Conservation (phyloP, 1,284 basidiomycete species). For the Meira miltonrushii region DNA sequence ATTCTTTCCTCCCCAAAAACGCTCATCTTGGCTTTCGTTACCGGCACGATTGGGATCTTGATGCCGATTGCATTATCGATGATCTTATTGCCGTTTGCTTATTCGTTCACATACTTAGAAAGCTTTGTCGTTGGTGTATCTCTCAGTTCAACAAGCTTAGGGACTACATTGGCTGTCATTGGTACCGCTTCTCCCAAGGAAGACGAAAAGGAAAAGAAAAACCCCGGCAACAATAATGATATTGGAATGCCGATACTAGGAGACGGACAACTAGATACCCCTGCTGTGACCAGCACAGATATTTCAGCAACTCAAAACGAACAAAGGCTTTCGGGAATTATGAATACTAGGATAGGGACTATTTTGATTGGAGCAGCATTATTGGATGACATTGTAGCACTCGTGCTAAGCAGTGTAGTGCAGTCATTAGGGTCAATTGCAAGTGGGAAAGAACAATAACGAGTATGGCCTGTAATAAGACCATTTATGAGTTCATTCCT, state of each 20-base stretch:
- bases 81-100: conserved; percentile 51
- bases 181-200: conserved; percentile 6
- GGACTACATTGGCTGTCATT: conserved; percentile 60
- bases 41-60: conserved; percentile 57
- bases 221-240: neutral
- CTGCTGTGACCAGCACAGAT: too few relatives aligned
- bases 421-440: conserved; percentile 48
- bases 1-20: conserved; percentile 50
- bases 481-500: conserved; percentile 55
- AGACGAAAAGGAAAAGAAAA: neutral
- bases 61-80: conserved; percentile 57
- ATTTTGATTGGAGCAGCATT: conserved; percentile 59
- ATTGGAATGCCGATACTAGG: neutral
- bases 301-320: too few relatives aligned
- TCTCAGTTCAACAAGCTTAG: conserved; percentile 59
- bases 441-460: neutral
- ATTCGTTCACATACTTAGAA: conserved; percentile 54
- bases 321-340: conserved; percentile 33
- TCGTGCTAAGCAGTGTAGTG: conserved; percentile 59
- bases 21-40: conserved; percentile 54
- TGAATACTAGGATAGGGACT: conserved; percentile 57
- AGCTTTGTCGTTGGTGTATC: conserved; percentile 60
- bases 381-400: conserved; percentile 60
- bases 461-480: conserved; percentile 54
- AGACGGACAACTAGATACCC: neutral